These are phyloP conservation scores for Plasmodium fragile DNA, from an alignment of 169 alveolate genomes.

Conservation along the genomic window DNA sequence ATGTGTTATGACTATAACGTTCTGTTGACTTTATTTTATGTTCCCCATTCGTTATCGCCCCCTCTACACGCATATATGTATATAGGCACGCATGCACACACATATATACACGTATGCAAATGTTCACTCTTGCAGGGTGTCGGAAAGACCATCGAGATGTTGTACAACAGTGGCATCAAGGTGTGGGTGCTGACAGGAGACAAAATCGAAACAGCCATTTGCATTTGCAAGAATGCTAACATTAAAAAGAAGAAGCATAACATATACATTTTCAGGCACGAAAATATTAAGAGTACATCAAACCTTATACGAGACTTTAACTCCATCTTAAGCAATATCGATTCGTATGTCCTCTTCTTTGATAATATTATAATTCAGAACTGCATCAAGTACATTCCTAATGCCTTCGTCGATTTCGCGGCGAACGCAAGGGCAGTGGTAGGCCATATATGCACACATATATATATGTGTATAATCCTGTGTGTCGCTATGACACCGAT, in stretches of 20 bases:
- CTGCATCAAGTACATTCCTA: constrained; percentile 64
- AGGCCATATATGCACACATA: not conserved
- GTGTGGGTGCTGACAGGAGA: constrained; percentile 99
- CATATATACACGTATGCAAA: not conserved
- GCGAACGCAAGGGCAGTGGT: constrained; percentile 78
- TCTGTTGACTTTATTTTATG: not conserved
- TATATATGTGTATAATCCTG: too few relatives aligned
- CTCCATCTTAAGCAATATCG: constrained; percentile 50
- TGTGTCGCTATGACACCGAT: not conserved
- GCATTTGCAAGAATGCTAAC: constrained; percentile 97
- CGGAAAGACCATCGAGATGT: constrained; percentile 92
- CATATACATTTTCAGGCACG: constrained; percentile 80
- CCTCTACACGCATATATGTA: not conserved
- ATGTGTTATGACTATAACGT: not conserved
- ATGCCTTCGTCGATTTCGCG: constrained; percentile 70
- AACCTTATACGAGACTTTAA: constrained; percentile 59
- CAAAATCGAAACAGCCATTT: constrained; percentile 99
- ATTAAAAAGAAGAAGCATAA: constrained; percentile 89
- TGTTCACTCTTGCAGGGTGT: constrained; percentile 89
- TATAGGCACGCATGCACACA: not conserved
- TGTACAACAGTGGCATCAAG: constrained; percentile 97
- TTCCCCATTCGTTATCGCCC: not conserved
- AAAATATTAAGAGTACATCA: constrained; percentile 78
- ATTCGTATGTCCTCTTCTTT: constrained; percentile 69
- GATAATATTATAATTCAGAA: constrained; percentile 71